Conservation (phyloP, 176 grass and related monocot genomes). For the Poa annua region DNA sequence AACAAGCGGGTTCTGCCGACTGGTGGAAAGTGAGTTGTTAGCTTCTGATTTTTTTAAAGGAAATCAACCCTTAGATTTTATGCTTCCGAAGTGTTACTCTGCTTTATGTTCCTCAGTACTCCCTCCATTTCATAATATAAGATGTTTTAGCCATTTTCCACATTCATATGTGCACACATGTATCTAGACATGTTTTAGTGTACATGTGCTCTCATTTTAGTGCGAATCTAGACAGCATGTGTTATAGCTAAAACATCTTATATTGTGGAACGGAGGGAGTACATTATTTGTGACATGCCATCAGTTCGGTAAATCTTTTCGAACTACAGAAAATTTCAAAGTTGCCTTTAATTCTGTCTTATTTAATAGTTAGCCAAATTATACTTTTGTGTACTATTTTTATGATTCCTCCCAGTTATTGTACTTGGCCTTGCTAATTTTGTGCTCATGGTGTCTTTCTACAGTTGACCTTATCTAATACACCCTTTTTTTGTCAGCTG, state of each 20-base stretch:
- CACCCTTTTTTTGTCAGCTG: slow-evolving; percentile 59
- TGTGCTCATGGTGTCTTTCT: slow-evolving; percentile 32
- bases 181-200: too few relatives aligned
- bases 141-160: too few relatives aligned
- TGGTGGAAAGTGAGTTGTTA: slow-evolving; percentile 90
- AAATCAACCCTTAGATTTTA: slow-evolving; percentile 1
- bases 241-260: too few relatives aligned
- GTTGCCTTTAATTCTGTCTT: background rate
- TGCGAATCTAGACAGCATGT: too few relatives aligned
- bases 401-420: background rate
- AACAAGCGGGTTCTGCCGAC: slow-evolving; percentile 72
- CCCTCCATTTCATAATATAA: too few relatives aligned
- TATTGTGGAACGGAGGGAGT: too few relatives aligned
- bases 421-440: background rate
- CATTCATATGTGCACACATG: too few relatives aligned
- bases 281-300: background rate
- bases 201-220: too few relatives aligned
- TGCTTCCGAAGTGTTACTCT: slow-evolving; percentile 6
- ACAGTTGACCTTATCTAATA: slow-evolving; percentile 21
- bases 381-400: background rate
- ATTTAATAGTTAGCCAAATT: background rate
- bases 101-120: background rate
- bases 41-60: background rate
- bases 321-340: background rate
- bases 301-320: slow-evolving; percentile 16